Percentiles rank a stretch among this genome's conserved stretches.
Conservation (phyloP, 1,139 yeast species). For the Diutina pseudorugosa region DNA sequence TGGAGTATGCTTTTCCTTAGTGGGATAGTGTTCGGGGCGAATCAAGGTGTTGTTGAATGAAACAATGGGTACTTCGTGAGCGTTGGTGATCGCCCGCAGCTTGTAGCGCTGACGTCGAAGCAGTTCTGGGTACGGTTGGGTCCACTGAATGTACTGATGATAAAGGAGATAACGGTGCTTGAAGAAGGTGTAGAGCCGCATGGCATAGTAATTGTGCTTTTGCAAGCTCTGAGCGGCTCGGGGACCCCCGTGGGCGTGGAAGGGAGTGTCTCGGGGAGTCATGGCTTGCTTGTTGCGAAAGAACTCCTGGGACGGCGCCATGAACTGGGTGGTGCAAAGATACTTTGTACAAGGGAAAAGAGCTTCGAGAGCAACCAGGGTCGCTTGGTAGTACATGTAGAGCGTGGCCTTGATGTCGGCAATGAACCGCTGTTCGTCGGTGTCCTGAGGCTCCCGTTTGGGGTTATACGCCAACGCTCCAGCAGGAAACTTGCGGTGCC, state of each 20-base stretch:
- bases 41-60: slow-evolving; percentile 18
- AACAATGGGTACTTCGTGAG: slow-evolving; percentile 16
- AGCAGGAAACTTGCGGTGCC: not conserved
- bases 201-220: slow-evolving; percentile 17
- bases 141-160: slow-evolving; percentile 13
- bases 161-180: slow-evolving; percentile 13
- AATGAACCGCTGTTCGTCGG: not conserved
- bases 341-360: slow-evolving; percentile 16
- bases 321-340: slow-evolving; percentile 14
- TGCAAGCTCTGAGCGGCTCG: slow-evolving; percentile 9
- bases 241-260: slow-evolving; percentile 5
- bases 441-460: not conserved
- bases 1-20: not conserved
- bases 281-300: slow-evolving; percentile 9
- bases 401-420: slow-evolving; percentile 8
- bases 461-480: not conserved
- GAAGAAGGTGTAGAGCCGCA: slow-evolving; percentile 18
- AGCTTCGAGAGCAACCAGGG: slow-evolving; percentile 17
- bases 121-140: slow-evolving; percentile 7
- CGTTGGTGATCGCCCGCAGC: slow-evolving; percentile 11
- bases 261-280: slow-evolving; percentile 7
- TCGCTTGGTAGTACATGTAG: slow-evolving; percentile 15
- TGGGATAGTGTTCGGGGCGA: slow-evolving; percentile 23
- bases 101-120: slow-evolving; percentile 9
- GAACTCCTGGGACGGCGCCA: slow-evolving; percentile 11